Base-by-base conservation (phyloP, 495 filamentous ascomycete genomes). In the Emericellopsis terricola region DNA sequence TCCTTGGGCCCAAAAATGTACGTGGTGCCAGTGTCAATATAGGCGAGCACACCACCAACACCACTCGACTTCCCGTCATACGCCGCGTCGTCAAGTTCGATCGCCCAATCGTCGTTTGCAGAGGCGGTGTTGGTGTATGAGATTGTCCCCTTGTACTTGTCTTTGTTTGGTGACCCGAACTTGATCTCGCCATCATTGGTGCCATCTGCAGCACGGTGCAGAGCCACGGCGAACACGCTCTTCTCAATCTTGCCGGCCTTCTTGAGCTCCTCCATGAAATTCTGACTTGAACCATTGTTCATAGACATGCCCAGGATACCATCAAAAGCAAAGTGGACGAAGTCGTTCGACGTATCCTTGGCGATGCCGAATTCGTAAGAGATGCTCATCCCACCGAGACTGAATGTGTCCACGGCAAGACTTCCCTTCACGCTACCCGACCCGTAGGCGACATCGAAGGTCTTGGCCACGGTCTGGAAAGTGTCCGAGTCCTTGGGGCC, bases 1-100 rank as follows among this genome's bases (percentile, higher is more conserved):
- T 40, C 48, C 0, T 64, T 56, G 4, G 79, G 76, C 16, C 79
- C 60, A 32, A 91, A 64, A 13, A 77, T 65, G 46, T 72, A 82
- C 0, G 78, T 78, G 0, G 83, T 86, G 31, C 83, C 83, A 0
- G 81, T 79, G 54, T 92, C 83, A 42, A 92, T 73, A 45, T 78
- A 76, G 10, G 75, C 76, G 8, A 65, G 53, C 27, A 60, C 62
- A 10, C 57, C 56, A 5, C 42, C 53, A 29, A 82, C 51, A 8
- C 53, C 51, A 19, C 64, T 59, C 2, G 52, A 40, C 27, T 68
- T 55, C 32, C 63, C 77, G 41, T 72, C 63, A 29, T 75, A 64
- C 9, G 61, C 58, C 27, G 65, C 64, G 38, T 74, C 73, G 28
- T 71, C 76, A 18, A 85, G 38, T 0, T 69, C 53, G 36, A 93